Evolutionary conservation across 2,329 filamentous ascomycete genomes (phyloP).

Genomic region (Pleurostoma richardsiae): DNA sequence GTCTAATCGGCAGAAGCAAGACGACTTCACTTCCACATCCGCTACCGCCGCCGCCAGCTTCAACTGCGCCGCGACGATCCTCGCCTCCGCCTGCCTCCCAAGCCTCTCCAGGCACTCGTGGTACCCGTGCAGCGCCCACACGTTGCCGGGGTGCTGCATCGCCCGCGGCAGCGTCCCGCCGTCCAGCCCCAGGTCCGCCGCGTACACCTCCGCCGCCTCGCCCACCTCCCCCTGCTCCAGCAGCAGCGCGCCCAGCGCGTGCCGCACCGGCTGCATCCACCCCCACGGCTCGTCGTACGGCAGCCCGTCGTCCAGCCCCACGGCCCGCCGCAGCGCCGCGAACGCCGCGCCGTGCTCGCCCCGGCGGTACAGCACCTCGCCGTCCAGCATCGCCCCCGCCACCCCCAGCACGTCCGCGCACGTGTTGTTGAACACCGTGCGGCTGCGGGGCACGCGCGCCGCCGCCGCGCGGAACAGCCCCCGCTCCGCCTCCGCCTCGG

Average conservation of each 20-base stretch:
- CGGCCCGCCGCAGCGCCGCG: slow-evolving; percentile 48
- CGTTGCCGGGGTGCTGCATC: slow-evolving; percentile 64
- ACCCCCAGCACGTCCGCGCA: slow-evolving; percentile 59
- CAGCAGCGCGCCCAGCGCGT: slow-evolving; percentile 65
- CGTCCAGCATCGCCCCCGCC: slow-evolving; percentile 63
- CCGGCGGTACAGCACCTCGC: slow-evolving; percentile 67
- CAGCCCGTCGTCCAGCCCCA: slow-evolving; percentile 55
- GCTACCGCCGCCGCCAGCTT: slow-evolving; percentile 47
- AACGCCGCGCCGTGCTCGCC: slow-evolving; percentile 56
- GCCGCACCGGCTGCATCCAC: slow-evolving; percentile 72
- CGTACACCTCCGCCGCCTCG: slow-evolving; percentile 53
- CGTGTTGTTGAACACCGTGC: slow-evolving; percentile 66
- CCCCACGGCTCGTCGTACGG: slow-evolving; percentile 73
- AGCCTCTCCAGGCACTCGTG: slow-evolving; percentile 62
- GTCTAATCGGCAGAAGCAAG: slow-evolving; percentile 44
- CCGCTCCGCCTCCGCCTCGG: slow-evolving; percentile 48
- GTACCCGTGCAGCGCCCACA: slow-evolving; percentile 71
- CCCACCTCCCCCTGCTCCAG: slow-evolving; percentile 59
- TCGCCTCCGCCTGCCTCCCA: slow-evolving; percentile 36
- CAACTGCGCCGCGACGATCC: slow-evolving; percentile 34
- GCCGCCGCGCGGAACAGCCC: slow-evolving; percentile 45
- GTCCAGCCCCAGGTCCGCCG: slow-evolving; percentile 55
- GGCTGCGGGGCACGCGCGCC: slow-evolving; percentile 46
- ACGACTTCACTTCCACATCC: slow-evolving; percentile 53
- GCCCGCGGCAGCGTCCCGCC: slow-evolving; percentile 54